These are phyloP conservation scores for Boletus bicolor DNA, from an alignment of 768 basidiomycete genomes.

Conservation along the genomic window DNA sequence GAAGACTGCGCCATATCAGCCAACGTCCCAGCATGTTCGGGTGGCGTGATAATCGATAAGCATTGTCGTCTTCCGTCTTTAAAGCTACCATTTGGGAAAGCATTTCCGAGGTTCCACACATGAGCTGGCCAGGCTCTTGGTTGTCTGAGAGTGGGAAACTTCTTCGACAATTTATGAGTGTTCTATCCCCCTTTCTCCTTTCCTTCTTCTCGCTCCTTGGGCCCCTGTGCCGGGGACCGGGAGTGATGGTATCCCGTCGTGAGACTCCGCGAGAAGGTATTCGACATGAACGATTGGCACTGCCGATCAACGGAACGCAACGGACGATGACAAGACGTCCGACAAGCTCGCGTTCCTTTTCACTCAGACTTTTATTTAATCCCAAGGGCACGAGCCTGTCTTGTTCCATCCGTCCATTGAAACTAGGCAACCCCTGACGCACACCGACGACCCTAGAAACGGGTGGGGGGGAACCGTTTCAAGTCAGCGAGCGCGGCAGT, in stretches of 20 bases:
- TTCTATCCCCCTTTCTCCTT: background rate
- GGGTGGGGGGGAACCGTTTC: background rate
- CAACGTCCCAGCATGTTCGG: background rate
- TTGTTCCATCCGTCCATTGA: background rate
- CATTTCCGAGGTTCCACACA: slow-evolving; percentile 1
- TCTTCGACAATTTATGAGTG: background rate
- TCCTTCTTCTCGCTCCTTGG: background rate
- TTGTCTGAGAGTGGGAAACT: background rate
- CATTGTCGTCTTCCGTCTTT: background rate
- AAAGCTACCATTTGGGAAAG: background rate
- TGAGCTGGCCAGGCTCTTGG: background rate
- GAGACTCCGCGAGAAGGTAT: background rate
- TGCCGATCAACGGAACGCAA: background rate
- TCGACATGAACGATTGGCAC: background rate
- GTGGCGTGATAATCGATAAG: slow-evolving; percentile 20
- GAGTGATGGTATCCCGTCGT: background rate
- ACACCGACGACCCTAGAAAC: background rate
- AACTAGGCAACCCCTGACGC: background rate
- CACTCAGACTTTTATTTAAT: background rate
- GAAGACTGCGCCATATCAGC: slow-evolving; percentile 2
- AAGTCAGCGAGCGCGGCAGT: background rate
- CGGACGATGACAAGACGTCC: slow-evolving; percentile 4
- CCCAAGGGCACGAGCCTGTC: background rate
- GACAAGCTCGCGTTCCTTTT: slow-evolving; percentile 1
- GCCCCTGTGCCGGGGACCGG: slow-evolving; percentile 1